Percentiles rank a stretch among this genome's conserved stretches.
Evolutionary conservation across 2,329 filamentous ascomycete species (phyloP).

Genomic region (Tolypocladium amazonense): DNA sequence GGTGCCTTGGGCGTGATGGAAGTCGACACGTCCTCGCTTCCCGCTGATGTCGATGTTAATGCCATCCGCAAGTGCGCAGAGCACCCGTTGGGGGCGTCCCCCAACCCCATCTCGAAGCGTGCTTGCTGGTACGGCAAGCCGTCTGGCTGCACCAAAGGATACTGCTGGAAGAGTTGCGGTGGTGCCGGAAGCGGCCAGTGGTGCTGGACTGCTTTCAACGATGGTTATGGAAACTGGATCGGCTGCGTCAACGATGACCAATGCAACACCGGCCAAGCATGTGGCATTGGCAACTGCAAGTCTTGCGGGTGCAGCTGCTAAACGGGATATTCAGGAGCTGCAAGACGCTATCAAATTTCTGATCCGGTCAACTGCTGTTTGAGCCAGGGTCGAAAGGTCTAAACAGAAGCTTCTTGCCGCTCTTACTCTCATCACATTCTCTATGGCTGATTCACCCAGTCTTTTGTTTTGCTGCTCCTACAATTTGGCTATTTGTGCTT

Average conservation of each 20-base stretch:
- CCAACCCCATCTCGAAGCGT: background rate
- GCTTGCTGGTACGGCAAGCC: constrained; percentile 1
- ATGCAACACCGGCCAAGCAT: background rate
- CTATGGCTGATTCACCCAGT: background rate
- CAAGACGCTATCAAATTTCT: background rate
- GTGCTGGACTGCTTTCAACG: constrained; percentile 4
- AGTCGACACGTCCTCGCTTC: background rate
- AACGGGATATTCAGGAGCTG: background rate
- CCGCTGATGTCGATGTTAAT: background rate
- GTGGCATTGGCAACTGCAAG: constrained; percentile 2
- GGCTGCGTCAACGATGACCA: background rate
- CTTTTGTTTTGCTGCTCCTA: background rate
- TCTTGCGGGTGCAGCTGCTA: constrained; percentile 3
- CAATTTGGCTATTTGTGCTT: background rate
- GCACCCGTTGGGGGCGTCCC: background rate
- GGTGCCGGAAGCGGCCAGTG: background rate
- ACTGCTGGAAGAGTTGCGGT: constrained; percentile 1
- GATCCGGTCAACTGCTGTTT: background rate
- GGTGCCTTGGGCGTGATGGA: constrained; percentile 2
- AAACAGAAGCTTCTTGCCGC: background rate
- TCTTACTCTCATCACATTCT: background rate
- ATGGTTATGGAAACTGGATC: constrained; percentile 1
- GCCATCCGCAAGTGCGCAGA: constrained; percentile 1
- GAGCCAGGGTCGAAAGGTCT: background rate
- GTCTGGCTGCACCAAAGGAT: constrained; percentile 1